Conservation (phyloP, 2,329 filamentous ascomycete species). For the Blumeria graminis region DNA sequence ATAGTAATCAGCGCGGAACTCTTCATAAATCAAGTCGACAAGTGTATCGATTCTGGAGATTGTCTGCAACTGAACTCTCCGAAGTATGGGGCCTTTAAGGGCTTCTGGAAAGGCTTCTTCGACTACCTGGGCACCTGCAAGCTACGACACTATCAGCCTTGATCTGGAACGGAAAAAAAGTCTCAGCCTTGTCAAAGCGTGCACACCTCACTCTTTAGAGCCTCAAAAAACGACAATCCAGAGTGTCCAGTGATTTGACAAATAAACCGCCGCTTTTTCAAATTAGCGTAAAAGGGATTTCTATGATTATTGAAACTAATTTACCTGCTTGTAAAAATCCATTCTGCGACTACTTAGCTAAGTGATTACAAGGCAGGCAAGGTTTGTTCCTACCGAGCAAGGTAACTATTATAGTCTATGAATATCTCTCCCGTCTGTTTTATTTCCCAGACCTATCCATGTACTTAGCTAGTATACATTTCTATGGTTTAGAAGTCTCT, state of each 20-base stretch:
- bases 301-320: slow-evolving; percentile 9
- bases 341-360: slow-evolving; percentile 29
- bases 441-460: slow-evolving; percentile 65
- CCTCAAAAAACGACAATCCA: slow-evolving; percentile 67
- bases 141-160: slow-evolving; percentile 22
- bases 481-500: slow-evolving; percentile 6
- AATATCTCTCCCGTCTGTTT: slow-evolving; percentile 79
- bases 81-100: slow-evolving; percentile 71
- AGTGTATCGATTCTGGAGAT: slow-evolving; percentile 71
- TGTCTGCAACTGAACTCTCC: slow-evolving; percentile 76
- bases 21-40: slow-evolving; percentile 42
- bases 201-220: slow-evolving; percentile 68
- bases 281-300: slow-evolving; percentile 10
- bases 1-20: slow-evolving; percentile 78
- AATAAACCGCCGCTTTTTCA: slow-evolving; percentile 46
- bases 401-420: slow-evolving; percentile 64
- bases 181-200: slow-evolving; percentile 1
- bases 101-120: slow-evolving; percentile 80
- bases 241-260: slow-evolving; percentile 92
- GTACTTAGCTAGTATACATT: slow-evolving; percentile 7
- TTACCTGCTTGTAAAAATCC: slow-evolving; percentile 82
- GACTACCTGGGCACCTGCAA: slow-evolving; percentile 63
- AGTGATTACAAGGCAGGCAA: slow-evolving; percentile 4
- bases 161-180: slow-evolving; percentile 3
- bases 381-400: slow-evolving; percentile 39